A percentile compares a stretch with the other conserved stretches of the same genome.
Evolutionary conservation across 2,329 filamentous ascomycete species (phyloP).

Genomic region (Xylaria sp.): DNA sequence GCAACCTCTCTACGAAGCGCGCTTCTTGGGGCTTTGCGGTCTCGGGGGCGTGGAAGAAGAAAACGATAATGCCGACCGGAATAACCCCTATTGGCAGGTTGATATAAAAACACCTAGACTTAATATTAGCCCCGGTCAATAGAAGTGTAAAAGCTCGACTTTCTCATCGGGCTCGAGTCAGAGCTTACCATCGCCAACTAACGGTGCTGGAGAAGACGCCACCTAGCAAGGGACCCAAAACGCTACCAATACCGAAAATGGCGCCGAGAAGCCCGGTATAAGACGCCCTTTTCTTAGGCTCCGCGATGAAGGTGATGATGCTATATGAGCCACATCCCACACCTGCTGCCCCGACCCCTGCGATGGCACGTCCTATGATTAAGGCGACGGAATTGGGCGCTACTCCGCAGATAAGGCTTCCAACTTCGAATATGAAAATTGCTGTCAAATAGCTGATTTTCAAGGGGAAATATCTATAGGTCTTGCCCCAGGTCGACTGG

Average conservation of each 20-base stretch:
- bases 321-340: slow-evolving; percentile 43
- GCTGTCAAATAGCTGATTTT: slow-evolving; percentile 37
- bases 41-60: neutral
- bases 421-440: slow-evolving; percentile 36
- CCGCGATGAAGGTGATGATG: slow-evolving; percentile 46
- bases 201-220: neutral
- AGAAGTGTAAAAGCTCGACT: neutral
- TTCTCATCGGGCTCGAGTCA: neutral
- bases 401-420: slow-evolving; percentile 37
- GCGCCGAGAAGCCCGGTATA: slow-evolving; percentile 47
- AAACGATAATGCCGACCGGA: neutral
- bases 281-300: slow-evolving; percentile 28
- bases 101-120: neutral
- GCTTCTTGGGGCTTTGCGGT: neutral
- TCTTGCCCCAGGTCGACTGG: slow-evolving; percentile 60
- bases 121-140: neutral
- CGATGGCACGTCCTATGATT: slow-evolving; percentile 40
- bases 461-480: slow-evolving; percentile 56
- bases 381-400: slow-evolving; percentile 35
- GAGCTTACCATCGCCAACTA: neutral
- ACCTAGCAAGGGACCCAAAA: neutral
- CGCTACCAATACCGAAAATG: neutral
- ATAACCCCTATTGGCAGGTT: neutral
- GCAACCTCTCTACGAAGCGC: neutral
- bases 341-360: slow-evolving; percentile 42